Base-by-base conservation (phyloP, 306 rosid species). In the apple (Malus domestica) region DNA sequence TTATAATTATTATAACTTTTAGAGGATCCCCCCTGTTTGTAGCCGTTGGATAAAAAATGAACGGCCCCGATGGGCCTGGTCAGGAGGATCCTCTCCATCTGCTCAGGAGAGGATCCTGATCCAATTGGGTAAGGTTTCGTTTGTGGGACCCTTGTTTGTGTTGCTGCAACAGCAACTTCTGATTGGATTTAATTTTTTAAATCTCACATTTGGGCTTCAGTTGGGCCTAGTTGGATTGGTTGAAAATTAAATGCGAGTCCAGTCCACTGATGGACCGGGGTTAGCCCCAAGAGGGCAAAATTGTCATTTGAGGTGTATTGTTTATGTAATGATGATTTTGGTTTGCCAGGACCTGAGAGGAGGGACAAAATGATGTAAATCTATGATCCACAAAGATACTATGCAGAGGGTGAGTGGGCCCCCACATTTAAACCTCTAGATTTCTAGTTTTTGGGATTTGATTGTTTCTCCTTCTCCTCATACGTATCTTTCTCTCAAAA, bases 101-200 rank as follows among this genome's bases (percentile, higher is more conserved):
- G 25, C 25, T 23, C 25, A 23, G 25, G 25, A 23, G 25, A 23
- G 25, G 25, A 23, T 23, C 25, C 25, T 23, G 25, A 23, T 23
- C 25, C 16, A 61, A 73, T 33, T 80, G 90, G 96, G 89, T 90
- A 89, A 90, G 87, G 96, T 88, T 42, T 42, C 9, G 45, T 83
- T 29, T 59, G 70, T 67, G 80, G 42, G 42, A 38, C 42, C 42
- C 9, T 38, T 7, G 42, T 38, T 38, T 38, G 42, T 38, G 42
- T 7, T 38, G 42, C 42, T 54, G 23, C 54, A 22, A 12, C n/a
- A 2, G 18, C 49, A 68, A 60, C 49, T 72, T 74, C 66, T 23
- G 1, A 5, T 71, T 71, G 54, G 57, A 44, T 70, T 22, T 55
- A 10, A 29, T 5, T 29, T 8, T 8, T 15, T 35, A 11, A 12